Conservation (phyloP, 441 rosid genomes). For the Populus trichocarpa region DNA sequence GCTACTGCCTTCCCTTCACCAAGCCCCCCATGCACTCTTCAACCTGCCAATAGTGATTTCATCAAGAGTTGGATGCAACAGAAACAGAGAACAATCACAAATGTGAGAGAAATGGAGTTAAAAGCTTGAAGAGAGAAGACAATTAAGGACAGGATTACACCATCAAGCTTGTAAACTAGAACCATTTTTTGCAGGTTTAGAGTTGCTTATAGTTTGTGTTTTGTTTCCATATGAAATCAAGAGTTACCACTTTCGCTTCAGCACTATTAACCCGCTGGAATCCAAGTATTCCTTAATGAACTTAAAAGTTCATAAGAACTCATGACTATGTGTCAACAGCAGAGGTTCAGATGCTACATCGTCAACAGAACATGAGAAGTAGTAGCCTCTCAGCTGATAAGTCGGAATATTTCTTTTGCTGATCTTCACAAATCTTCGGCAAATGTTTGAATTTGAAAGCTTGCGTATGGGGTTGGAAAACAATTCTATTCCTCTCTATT, state of each 20-base stretch:
- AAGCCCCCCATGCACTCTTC: slow-evolving; percentile 57
- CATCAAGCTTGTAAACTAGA: not conserved
- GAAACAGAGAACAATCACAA: slow-evolving; percentile 41
- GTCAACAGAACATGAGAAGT: not conserved
- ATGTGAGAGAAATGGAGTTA: slow-evolving; percentile 39
- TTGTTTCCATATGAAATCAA: not conserved
- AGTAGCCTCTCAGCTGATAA: not conserved
- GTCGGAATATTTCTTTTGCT: not conserved
- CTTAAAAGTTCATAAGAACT: too few relatives aligned
- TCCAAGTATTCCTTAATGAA: too few relatives aligned
- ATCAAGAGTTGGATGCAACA: slow-evolving; percentile 36
- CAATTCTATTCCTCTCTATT: not conserved
- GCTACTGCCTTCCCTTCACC: slow-evolving; percentile 34
- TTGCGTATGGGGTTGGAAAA: not conserved
- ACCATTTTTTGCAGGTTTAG: slow-evolving; percentile 10
- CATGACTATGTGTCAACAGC: too few relatives aligned
- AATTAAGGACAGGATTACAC: not conserved
- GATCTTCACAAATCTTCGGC: not conserved
- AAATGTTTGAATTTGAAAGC: not conserved
- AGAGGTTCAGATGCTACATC: too few relatives aligned
- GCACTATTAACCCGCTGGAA: not conserved
- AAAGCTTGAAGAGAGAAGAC: slow-evolving; percentile 15
- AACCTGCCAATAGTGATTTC: slow-evolving; percentile 25
- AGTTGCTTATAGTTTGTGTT: slow-evolving; percentile 6
- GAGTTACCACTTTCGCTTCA: not conserved